Conservation (phyloP, 169 alveolate species). For the Blepharisma undulans region DNA sequence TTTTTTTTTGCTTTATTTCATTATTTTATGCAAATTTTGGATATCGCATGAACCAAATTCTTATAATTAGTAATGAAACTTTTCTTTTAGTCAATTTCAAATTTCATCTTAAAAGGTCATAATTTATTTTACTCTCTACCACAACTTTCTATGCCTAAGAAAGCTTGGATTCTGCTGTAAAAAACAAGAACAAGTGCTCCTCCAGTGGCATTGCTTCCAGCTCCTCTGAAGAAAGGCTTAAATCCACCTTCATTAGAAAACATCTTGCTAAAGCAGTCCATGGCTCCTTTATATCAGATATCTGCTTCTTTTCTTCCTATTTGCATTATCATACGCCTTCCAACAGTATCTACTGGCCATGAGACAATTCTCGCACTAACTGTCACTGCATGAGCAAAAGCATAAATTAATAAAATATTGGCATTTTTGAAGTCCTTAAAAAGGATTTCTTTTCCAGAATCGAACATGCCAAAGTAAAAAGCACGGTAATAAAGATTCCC, state of each 20-base stretch:
- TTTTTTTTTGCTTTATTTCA: too few relatives aligned
- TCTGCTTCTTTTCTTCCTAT: conserved; percentile 21
- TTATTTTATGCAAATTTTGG: too few relatives aligned
- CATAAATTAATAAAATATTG: conserved; percentile 45
- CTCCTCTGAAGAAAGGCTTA: conserved; percentile 67
- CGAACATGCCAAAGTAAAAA: conserved; percentile 52
- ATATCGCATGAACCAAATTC: too few relatives aligned
- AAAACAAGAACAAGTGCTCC: conserved; percentile 60
- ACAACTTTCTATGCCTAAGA: conserved; percentile 8
- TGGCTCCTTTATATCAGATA: conserved; percentile 45
- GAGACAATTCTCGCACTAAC: conserved; percentile 66
- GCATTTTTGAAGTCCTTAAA: conserved; percentile 38
- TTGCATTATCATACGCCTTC: conserved; percentile 73
- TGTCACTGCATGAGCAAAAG: conserved; percentile 58
- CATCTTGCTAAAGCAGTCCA: conserved; percentile 59
- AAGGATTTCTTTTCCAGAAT: conserved; percentile 51
- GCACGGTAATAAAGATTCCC: background rate
- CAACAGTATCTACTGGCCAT: conserved; percentile 73
- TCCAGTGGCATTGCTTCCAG: conserved; percentile 58
- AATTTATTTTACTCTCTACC: too few relatives aligned
- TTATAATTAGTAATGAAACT: too few relatives aligned
- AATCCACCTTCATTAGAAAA: conserved; percentile 51
- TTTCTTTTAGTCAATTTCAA: too few relatives aligned
- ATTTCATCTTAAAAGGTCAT: too few relatives aligned
- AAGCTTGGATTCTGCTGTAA: conserved; percentile 51